These are phyloP conservation scores for Venturiaceae sp. DNA, from an alignment of 2,329 filamentous ascomycete genomes.

Conservation along the genomic window DNA sequence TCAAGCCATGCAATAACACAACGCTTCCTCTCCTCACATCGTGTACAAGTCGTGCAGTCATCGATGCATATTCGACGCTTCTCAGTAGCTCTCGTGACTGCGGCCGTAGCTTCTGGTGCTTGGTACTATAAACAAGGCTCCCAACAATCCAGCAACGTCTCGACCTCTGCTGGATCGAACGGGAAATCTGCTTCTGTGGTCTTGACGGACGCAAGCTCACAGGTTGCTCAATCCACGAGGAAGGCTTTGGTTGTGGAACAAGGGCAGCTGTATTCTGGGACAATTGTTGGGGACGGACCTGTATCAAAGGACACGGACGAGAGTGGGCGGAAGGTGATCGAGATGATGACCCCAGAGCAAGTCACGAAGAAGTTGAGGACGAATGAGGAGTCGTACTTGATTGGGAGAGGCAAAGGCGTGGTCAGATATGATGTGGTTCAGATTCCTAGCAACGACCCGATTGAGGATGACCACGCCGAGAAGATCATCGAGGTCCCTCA, in stretches of 20 bases:
- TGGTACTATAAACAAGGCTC: constrained; percentile 44
- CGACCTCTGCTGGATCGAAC: not conserved
- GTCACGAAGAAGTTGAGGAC: constrained; percentile 80
- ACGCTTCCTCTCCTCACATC: not conserved
- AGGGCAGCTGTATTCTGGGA: constrained; percentile 81
- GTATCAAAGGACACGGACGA: constrained; percentile 83
- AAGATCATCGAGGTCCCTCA: constrained; percentile 89
- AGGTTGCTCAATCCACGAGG: constrained; percentile 36
- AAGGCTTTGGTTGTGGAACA: constrained; percentile 75
- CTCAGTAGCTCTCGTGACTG: constrained; percentile 56
- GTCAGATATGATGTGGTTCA: constrained; percentile 92
- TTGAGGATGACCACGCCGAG: constrained; percentile 96
- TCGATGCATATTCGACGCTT: constrained; percentile 69
- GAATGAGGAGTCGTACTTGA: constrained; percentile 84
- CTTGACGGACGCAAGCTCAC: constrained; percentile 3
- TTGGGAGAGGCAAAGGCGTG: constrained; percentile 82
- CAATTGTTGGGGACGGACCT: constrained; percentile 74
- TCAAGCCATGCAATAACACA: constrained; percentile 3
- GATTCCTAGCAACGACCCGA: constrained; percentile 91
- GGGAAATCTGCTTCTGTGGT: constrained; percentile 2
- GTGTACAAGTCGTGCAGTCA: constrained; percentile 40
- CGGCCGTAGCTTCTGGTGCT: constrained; percentile 61
- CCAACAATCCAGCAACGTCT: not conserved
- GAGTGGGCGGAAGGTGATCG: constrained; percentile 74
- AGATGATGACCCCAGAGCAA: constrained; percentile 95